phyloP scores from a whole-genome alignment of 306 rosid genomes.

The Trichosanthes cucumerina region DNA sequence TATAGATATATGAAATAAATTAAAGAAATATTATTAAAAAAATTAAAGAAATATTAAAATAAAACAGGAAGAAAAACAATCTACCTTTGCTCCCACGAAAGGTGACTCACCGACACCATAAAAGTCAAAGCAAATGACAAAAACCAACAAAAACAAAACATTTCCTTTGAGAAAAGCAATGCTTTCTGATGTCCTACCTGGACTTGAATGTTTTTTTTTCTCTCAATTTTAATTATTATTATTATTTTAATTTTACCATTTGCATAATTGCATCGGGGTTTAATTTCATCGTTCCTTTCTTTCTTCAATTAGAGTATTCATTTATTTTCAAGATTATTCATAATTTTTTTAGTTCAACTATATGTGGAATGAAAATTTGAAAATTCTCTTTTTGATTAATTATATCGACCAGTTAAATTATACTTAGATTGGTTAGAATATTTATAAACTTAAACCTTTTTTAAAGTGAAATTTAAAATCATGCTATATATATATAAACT shows the following conservation, averaged over 20 bases:
- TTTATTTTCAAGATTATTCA: no score
- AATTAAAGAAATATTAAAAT: neutral
- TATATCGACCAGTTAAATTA: no score
- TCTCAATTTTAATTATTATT: neutral
- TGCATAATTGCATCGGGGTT: neutral
- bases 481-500: no score
- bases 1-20: neutral
- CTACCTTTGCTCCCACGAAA: constrained; percentile 13
- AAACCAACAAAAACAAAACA: neutral
- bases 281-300: neutral
- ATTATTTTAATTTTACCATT: neutral
- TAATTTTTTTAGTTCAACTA: no score
- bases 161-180: neutral
- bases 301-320: no score
- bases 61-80: neutral
- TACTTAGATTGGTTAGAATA: no score
- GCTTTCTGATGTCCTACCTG: neutral
- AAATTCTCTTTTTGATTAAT: no score
- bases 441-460: no score
- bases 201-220: neutral
- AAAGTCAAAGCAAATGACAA: constrained; percentile 27
- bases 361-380: no score
- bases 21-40: neutral
- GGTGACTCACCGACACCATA: constrained; percentile 21
- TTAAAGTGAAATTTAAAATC: no score